These are phyloP conservation scores for Styphnolobium japonicum DNA, from an alignment of 306 rosid genomes.

Conservation along the genomic window DNA sequence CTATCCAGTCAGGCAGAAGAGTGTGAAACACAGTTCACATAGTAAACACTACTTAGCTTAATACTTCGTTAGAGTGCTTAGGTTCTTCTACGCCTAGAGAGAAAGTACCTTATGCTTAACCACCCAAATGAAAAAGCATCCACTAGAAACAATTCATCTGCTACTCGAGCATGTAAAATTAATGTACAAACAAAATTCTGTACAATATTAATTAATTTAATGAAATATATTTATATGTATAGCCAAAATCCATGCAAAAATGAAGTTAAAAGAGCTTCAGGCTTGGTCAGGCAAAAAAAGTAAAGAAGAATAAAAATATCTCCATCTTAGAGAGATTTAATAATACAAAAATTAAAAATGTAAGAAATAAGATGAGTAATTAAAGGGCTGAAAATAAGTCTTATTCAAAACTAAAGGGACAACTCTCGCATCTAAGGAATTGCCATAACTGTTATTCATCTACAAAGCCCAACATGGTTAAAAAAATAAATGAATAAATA, in stretches of 20 bases:
- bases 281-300: not conserved
- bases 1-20: not conserved
- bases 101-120: not conserved
- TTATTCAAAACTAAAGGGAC: not conserved
- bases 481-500: too few species aligned
- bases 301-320: too few species aligned
- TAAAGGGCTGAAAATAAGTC: not conserved
- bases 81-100: not conserved
- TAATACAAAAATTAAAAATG: not conserved
- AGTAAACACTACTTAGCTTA: not conserved
- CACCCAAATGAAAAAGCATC: conserved; percentile 1
- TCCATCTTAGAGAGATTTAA: not conserved
- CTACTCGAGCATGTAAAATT: not conserved
- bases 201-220: too few species aligned
- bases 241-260: too few species aligned
- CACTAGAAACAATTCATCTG: not conserved
- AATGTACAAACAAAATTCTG: not conserved
- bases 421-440: not conserved
- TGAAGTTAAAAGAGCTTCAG: not conserved
- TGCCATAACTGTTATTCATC: not conserved
- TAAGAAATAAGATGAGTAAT: not conserved
- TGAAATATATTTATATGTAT: too few species aligned
- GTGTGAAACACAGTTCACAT: not conserved
- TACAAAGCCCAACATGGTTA: conserved; percentile 29
- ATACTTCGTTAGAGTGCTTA: not conserved